A percentile compares a stretch with the other conserved stretches of the same genome.
These are phyloP conservation scores for Daedaleopsis nitida DNA, from an alignment of 768 basidiomycete species.

Conservation along the genomic window DNA sequence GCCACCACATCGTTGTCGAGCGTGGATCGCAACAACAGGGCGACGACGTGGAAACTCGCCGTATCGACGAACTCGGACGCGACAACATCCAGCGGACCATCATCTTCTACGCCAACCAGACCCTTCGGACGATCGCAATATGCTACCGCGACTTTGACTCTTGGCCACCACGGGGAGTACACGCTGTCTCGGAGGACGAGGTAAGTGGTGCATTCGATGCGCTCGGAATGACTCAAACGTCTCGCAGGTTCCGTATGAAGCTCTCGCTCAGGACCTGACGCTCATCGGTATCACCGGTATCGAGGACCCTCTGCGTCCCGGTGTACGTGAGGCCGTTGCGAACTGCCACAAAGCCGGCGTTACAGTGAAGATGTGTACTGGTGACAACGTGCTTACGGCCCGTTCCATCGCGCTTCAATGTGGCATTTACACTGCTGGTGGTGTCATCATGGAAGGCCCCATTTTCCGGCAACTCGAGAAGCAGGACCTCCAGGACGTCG, in stretches of 20 bases:
- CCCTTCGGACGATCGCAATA: constrained; percentile 89
- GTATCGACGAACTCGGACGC: constrained; percentile 65
- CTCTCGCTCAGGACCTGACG: constrained; percentile 71
- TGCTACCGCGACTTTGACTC: constrained; percentile 86
- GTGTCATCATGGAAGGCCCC: constrained; percentile 98
- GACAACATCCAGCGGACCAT: constrained; percentile 92
- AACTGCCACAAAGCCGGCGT: constrained; percentile 91
- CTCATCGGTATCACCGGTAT: constrained; percentile 92
- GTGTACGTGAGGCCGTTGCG: constrained; percentile 86
- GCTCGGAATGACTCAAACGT: neutral
- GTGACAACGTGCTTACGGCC: constrained; percentile 93
- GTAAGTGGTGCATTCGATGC: constrained; percentile 36
- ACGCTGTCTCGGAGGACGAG: constrained; percentile 49
- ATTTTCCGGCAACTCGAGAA: constrained; percentile 80
- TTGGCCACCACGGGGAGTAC: constrained; percentile 75
- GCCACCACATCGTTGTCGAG: constrained; percentile 69
- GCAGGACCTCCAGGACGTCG: constrained; percentile 74
- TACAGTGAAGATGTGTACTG: constrained; percentile 96
- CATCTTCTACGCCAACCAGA: constrained; percentile 98
- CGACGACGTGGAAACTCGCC: constrained; percentile 51
- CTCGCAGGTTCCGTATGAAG: constrained; percentile 64
- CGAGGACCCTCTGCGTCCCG: constrained; percentile 91
- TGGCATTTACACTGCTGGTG: constrained; percentile 91
- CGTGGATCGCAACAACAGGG: constrained; percentile 31
- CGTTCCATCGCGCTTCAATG: constrained; percentile 97